Conservation (phyloP, 2,329 filamentous ascomycete genomes). For the Hortaea sp. region DNA sequence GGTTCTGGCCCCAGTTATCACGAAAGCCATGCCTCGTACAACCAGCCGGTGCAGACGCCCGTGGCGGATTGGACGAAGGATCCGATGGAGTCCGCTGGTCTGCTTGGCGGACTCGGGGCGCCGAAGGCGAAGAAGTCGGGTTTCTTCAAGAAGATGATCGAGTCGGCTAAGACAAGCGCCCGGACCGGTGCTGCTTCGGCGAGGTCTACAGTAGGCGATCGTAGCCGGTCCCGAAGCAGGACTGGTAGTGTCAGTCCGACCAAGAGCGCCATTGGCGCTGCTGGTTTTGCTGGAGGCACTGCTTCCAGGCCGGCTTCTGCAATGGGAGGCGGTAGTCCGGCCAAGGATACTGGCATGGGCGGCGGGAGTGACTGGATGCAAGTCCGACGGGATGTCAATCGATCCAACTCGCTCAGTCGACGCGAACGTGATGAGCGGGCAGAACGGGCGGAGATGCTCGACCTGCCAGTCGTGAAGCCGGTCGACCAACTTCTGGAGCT, state of each 20-base stretch:
- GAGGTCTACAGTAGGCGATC: conserved; percentile 67
- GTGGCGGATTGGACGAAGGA: conserved; percentile 52
- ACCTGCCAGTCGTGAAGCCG: conserved; percentile 76
- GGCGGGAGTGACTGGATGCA: conserved; percentile 84
- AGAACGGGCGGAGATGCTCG: conserved; percentile 90
- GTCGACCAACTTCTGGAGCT: conserved; percentile 80
- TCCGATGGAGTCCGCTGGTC: conserved; percentile 54
- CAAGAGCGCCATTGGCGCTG: conserved; percentile 41
- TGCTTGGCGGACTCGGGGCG: conserved; percentile 65
- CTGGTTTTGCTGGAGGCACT: conserved; percentile 44
- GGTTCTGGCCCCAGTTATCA: conserved; percentile 52
- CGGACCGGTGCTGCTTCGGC: conserved; percentile 70
- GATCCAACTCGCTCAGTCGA: conserved; percentile 83
- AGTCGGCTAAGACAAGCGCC: conserved; percentile 77
- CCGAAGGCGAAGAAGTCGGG: conserved; percentile 68
- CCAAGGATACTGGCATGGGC: conserved; percentile 61
- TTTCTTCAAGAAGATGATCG: conserved; percentile 92
- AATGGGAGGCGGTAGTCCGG: conserved; percentile 26
- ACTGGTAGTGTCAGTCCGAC: conserved; percentile 32
- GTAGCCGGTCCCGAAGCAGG: conserved; percentile 22
- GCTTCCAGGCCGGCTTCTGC: conserved; percentile 18
- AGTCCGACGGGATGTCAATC: conserved; percentile 87
- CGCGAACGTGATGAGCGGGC: conserved; percentile 77
- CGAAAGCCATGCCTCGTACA: conserved; percentile 63
- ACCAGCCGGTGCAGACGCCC: conserved; percentile 49